Evolutionary conservation across 2,329 filamentous ascomycete species (phyloP).

Genomic region (Cercospora janseana): DNA sequence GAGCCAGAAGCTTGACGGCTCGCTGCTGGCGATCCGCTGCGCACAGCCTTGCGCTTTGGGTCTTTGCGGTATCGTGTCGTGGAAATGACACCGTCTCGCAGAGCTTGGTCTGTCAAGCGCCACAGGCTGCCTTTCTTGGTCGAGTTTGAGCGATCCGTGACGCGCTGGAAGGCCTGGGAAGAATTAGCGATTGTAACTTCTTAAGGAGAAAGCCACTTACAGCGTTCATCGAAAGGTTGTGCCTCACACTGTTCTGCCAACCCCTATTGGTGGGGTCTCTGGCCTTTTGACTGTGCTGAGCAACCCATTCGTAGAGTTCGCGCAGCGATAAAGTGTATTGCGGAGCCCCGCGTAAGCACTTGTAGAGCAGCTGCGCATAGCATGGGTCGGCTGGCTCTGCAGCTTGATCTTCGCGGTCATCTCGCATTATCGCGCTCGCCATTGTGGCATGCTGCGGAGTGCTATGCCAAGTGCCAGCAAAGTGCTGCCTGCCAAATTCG

Average conservation of each 20-base stretch:
- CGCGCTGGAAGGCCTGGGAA: conserved; percentile 57
- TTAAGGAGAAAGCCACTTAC: conserved; percentile 54
- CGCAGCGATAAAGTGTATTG: conserved; percentile 72
- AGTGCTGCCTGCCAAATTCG: conserved; percentile 12
- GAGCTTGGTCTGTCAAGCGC: conserved; percentile 69
- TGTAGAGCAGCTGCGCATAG: conserved; percentile 79
- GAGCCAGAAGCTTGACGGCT: conserved; percentile 48
- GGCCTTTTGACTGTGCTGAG: conserved; percentile 73
- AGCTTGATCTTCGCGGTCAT: conserved; percentile 21
- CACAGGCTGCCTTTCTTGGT: conserved; percentile 70
- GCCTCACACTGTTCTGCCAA: conserved; percentile 94
- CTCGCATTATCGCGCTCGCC: conserved; percentile 19
- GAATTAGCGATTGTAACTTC: conserved; percentile 14
- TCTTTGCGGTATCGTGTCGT: conserved; percentile 65
- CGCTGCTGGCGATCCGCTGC: conserved; percentile 33
- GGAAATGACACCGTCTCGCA: conserved; percentile 71
- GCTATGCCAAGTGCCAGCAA: conserved; percentile 3
- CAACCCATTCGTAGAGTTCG: conserved; percentile 89
- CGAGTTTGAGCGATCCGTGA: conserved; percentile 46
- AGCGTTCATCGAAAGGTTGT: conserved; percentile 93
- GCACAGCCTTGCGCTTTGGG: conserved; percentile 43
- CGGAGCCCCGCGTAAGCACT: conserved; percentile 67
- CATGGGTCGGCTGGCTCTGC: conserved; percentile 27
- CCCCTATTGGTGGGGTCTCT: conserved; percentile 58
- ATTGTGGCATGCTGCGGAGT: conserved; percentile 12